Percentiles rank a stretch among this genome's conserved stretches.
phyloP scores from a whole-genome alignment of 2,329 filamentous ascomycete species.

The Peltaster fructicola region DNA sequence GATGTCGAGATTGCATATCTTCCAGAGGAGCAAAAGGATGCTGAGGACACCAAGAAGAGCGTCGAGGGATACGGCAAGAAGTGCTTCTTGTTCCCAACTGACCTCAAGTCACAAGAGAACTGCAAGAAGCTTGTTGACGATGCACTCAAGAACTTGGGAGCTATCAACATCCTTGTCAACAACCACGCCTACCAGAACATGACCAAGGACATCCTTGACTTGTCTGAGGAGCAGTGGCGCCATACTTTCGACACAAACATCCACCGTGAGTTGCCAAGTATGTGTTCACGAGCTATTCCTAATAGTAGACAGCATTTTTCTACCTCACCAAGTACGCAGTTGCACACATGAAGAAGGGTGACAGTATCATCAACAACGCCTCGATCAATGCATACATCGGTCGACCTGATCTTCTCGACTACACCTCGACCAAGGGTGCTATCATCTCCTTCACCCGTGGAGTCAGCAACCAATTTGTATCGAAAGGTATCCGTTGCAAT shows the following conservation, averaged over 20 bases:
- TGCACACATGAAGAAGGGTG: constrained; percentile 55
- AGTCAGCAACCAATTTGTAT: constrained; percentile 56
- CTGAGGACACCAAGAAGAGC: constrained; percentile 51
- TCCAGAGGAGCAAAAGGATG: constrained; percentile 58
- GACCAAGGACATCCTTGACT: constrained; percentile 50
- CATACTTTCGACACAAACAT: constrained; percentile 72
- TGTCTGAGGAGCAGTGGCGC: constrained; percentile 64
- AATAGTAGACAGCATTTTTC: constrained; percentile 37
- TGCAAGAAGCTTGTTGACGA: constrained; percentile 53
- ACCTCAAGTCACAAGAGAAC: constrained; percentile 47
- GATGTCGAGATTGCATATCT: constrained; percentile 57
- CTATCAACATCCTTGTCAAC: constrained; percentile 57
- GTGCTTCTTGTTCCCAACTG: constrained; percentile 45
- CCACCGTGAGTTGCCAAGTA: constrained; percentile 26
- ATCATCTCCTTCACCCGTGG: constrained; percentile 65
- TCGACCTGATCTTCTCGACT: constrained; percentile 63
- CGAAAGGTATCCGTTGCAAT: constrained; percentile 58
- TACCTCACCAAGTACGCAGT: constrained; percentile 63
- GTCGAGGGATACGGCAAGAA: constrained; percentile 51
- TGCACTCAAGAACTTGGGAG: constrained; percentile 46
- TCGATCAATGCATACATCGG: constrained; percentile 73
- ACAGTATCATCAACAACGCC: constrained; percentile 70
- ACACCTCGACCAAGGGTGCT: constrained; percentile 63
- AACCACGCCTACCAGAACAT: constrained; percentile 61
- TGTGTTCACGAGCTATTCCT: not conserved